Evolutionary conservation across 2,329 filamentous ascomycete genomes (phyloP).

Genomic region (Colletotrichum tofieldiae): DNA sequence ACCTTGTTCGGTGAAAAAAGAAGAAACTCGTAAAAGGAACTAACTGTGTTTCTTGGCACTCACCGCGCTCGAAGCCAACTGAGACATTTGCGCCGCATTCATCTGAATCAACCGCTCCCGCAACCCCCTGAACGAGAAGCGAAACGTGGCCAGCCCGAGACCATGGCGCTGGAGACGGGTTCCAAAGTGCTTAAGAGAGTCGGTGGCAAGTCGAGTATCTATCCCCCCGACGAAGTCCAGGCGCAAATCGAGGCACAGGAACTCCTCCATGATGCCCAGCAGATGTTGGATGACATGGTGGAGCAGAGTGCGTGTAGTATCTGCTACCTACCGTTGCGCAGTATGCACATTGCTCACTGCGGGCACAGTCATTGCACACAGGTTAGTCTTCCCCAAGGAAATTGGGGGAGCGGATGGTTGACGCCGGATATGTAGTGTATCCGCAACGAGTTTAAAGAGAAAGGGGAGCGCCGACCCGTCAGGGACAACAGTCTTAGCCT

Average conservation of each 20-base stretch:
- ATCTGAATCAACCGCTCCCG: background rate
- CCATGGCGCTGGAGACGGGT: background rate
- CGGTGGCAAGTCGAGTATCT: background rate
- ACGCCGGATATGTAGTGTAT: background rate
- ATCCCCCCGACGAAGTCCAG: background rate
- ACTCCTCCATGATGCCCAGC: too few species aligned
- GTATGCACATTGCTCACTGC: conserved; percentile 5
- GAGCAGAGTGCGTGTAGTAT: conserved; percentile 8
- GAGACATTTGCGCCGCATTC: background rate
- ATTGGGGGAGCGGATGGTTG: background rate
- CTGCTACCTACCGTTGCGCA: conserved; percentile 6
- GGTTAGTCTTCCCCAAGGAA: background rate
- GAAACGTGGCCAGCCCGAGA: background rate
- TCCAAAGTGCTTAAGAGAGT: background rate
- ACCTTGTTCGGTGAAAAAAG: background rate
- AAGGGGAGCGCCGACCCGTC: background rate
- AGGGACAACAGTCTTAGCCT: background rate
- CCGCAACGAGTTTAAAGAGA: background rate
- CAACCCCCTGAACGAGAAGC: background rate
- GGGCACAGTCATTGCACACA: conserved; percentile 16
- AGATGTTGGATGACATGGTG: conserved; percentile 14
- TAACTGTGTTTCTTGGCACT: background rate
- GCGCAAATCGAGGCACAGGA: too few species aligned
- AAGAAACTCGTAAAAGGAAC: background rate
- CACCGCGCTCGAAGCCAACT: background rate